Base-by-base conservation (phyloP, 2,329 filamentous ascomycete genomes). In the Arthroderma sp. region DNA sequence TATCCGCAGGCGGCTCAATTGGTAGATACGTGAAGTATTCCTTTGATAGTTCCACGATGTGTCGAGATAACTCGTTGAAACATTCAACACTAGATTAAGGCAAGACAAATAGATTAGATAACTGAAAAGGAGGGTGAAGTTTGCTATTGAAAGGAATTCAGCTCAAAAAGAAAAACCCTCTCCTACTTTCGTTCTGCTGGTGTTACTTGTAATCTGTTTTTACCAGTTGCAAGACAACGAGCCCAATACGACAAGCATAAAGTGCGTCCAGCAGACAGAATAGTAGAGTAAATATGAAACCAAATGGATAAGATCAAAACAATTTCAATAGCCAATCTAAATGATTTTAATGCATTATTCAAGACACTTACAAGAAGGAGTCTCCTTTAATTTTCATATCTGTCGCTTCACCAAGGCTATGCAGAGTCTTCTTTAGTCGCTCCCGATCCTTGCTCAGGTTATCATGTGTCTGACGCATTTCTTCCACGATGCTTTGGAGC, bases 11-110 rank as follows among this genome's bases (percentile, higher is more conserved):
- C 34, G 69, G 70, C 46, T 68, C 65, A 51, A 70, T 68, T 30
- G 70, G 70, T 30, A 73, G 66, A 52, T 73, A 68, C 47, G 62
- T 61, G 55, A 75, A 75, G 51, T 73, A 68, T 43, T 70, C 69
- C 45, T 68, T 64, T 32, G 71, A 69, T 36, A 75, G 62, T 47
- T 72, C 65, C 53, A 71, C 58, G 53, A 75, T 73, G 48, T 72
- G 68, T 48, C 63, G 67, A 46, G 68, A 66, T 36, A 75, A 68
- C 50, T 73, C 66, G 37, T 60, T 62, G 59, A 75, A 75, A 40
- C 68, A 68, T 48, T 73, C 68, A 54, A 70, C 56, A 64, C 72
- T 74, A 63, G 55, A 62, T 49, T 58, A 52, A 55, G 52, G 51
- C 42, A 53, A 54, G 44, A 51, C 40, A n/a, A 7, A 43, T 43